Base-by-base conservation (phyloP, 495 filamentous ascomycete species). In the Tetracladium setigerum region DNA sequence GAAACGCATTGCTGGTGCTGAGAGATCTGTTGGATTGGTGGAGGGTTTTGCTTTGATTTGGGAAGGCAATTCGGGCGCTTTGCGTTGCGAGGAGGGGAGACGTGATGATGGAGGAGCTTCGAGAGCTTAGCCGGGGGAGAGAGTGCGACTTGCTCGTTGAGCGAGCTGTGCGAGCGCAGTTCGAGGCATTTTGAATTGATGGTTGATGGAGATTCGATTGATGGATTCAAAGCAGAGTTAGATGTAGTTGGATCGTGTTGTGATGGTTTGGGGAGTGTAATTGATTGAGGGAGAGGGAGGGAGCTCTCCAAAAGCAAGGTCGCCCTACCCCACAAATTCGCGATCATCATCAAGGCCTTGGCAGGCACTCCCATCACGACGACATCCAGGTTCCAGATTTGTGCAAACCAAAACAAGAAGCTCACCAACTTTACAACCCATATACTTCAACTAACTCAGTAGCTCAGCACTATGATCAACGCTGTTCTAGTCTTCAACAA, bases 401-500 rank as follows among this genome's bases (percentile, higher is more conserved):
- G 22, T 27, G 7, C 22, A 27, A 27, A 27, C 22, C 22, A 27
- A 27, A 27, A 27, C 22, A 27, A 14, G 14, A 18, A 14, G 17
- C 35, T 8, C 14, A 14, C 8, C 35, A 8, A 6, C 8, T 6
- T 2, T 8, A 8, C 35, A 18, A 15, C 14, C 2, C n/a, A 27
- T 27, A 27, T 27, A 3, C 22, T n/a, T 4, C 9, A 16, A 36
- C 34, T 4, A 3, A 27, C 22, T 27, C 22, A 27, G 22, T 27
- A 27, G 3, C 3, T 27, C 22, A 27, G 57, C 58, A 63, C 50
- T 47, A 98, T 99, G 92, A 97, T 99, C 68, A 99, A 96, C 76
- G 92, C 92, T 30, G 88, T 99, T 41, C 76, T 99, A 34, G 89
- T 99, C 61, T 99, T 99, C 76, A 99, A 99, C 64, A 95, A 95